Conservation (phyloP, 768 basidiomycete genomes). For the Suillus decipiens region DNA sequence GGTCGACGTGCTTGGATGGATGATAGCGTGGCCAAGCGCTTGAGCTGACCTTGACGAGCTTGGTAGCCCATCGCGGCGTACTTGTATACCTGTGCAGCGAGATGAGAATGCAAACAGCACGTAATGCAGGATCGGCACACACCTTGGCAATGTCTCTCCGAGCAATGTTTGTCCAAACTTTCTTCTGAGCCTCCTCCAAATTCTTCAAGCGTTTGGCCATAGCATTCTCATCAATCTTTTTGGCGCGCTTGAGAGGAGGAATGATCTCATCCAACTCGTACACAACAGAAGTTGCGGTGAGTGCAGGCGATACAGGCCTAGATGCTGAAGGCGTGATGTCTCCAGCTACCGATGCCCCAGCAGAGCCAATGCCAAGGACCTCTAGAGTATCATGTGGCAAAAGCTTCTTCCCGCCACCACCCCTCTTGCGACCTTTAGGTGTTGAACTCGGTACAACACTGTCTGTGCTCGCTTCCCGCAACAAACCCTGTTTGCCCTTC, state of each 20-base stretch:
- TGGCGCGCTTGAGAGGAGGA: constrained; percentile 73
- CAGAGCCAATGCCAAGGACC: constrained; percentile 50
- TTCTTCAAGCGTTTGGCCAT: constrained; percentile 76
- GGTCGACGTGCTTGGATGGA: constrained; percentile 80
- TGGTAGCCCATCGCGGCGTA: constrained; percentile 68
- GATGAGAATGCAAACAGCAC: constrained; percentile 13
- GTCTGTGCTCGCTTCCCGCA: constrained; percentile 61
- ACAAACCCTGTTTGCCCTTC: constrained; percentile 50
- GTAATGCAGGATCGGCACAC: constrained; percentile 12
- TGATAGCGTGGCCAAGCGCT: constrained; percentile 74
- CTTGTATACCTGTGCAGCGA: constrained; percentile 66
- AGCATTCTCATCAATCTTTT: constrained; percentile 70
- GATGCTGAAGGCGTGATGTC: constrained; percentile 73
- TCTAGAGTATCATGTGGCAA: constrained; percentile 53
- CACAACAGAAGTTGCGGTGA: constrained; percentile 56
- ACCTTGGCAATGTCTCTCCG: constrained; percentile 84
- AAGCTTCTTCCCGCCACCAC: constrained; percentile 55
- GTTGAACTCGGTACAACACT: constrained; percentile 43
- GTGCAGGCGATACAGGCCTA: constrained; percentile 66
- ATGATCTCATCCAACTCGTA: constrained; percentile 72
- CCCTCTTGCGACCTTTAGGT: constrained; percentile 59
- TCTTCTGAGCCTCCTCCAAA: constrained; percentile 81
- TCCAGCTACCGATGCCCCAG: constrained; percentile 53
- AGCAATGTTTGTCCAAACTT: constrained; percentile 90
- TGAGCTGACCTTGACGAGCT: constrained; percentile 65